Percentiles rank a stretch among this genome's conserved stretches.
phyloP scores from a whole-genome alignment of 2,329 filamentous ascomycete species.

The Calonectria crousiana region DNA sequence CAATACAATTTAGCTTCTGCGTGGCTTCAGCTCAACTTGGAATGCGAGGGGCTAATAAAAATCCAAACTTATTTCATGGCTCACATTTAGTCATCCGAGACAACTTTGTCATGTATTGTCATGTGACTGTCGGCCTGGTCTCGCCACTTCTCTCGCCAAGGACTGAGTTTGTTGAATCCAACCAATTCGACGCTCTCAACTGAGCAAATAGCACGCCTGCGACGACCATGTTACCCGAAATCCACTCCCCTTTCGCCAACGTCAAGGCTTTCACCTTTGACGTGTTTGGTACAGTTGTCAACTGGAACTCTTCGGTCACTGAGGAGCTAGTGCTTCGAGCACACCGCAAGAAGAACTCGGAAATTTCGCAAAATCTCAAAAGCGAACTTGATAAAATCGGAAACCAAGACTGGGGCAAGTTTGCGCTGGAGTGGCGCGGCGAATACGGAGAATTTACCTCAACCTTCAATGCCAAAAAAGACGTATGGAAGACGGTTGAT shows the following conservation, averaged over 20 bases:
- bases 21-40: neutral
- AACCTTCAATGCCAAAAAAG: conserved; percentile 59
- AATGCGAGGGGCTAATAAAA: neutral
- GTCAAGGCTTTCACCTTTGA: conserved; percentile 77
- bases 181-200: neutral
- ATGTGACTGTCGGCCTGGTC: conserved; percentile 31
- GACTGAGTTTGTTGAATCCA: neutral
- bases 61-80: neutral
- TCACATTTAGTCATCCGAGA: conserved; percentile 25
- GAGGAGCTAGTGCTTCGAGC: conserved; percentile 67
- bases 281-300: conserved; percentile 83
- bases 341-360: conserved; percentile 60
- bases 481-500: conserved; percentile 77
- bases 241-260: conserved; percentile 41
- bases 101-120: conserved; percentile 28
- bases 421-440: conserved; percentile 79
- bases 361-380: conserved; percentile 60
- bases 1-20: neutral
- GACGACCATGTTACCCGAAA: conserved; percentile 41
- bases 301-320: conserved; percentile 79
- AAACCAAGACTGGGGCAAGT: conserved; percentile 69
- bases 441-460: conserved; percentile 73
- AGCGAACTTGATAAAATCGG: conserved; percentile 63
- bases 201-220: neutral
- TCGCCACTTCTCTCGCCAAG: neutral